Evolutionary conservation across 2,329 filamentous ascomycete genomes (phyloP).

Genomic region (Allantophomopsis cytisporea): DNA sequence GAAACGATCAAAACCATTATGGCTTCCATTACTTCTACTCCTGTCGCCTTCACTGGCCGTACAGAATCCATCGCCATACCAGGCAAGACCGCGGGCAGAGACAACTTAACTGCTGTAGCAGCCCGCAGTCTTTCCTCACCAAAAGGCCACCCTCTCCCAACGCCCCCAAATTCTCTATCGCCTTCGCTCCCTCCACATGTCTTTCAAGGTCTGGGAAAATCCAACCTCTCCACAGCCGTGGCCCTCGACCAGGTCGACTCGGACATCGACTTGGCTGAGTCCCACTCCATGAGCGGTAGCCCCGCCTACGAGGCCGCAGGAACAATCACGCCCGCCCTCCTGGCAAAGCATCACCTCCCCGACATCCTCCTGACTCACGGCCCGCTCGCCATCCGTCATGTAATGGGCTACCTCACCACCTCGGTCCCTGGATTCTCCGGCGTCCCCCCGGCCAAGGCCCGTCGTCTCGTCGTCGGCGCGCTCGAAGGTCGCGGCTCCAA

Average conservation of each 20-base stretch:
- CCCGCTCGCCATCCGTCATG: conserved; percentile 83
- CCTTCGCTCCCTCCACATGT: conserved; percentile 74
- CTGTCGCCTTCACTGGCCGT: conserved; percentile 6
- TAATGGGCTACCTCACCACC: conserved; percentile 89
- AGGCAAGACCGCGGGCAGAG: conserved; percentile 32
- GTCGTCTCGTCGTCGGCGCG: conserved; percentile 82
- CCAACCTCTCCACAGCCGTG: conserved; percentile 17
- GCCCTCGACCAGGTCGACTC: conserved; percentile 60
- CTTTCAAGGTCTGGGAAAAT: conserved; percentile 45
- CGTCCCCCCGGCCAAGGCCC: conserved; percentile 79
- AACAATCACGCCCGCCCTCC: conserved; percentile 70
- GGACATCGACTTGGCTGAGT: conserved; percentile 72
- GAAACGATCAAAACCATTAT: conserved; percentile 24
- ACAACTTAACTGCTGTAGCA: conserved; percentile 63
- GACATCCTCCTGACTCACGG: conserved; percentile 83
- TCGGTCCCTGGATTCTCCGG: conserved; percentile 85
- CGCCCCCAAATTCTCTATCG: conserved; percentile 91
- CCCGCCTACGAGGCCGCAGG: conserved; percentile 55
- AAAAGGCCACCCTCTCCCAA: conserved; percentile 58
- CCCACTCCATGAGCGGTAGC: conserved; percentile 30
- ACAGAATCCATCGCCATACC: conserved; percentile 6
- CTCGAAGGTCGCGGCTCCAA: conserved; percentile 61
- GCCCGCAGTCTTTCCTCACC: conserved; percentile 41
- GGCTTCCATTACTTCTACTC: conserved; percentile 35
- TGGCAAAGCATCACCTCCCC: conserved; percentile 82